Conservation (phyloP, 148 eudicot genomes). For the Rhododendron ferrugineum region DNA sequence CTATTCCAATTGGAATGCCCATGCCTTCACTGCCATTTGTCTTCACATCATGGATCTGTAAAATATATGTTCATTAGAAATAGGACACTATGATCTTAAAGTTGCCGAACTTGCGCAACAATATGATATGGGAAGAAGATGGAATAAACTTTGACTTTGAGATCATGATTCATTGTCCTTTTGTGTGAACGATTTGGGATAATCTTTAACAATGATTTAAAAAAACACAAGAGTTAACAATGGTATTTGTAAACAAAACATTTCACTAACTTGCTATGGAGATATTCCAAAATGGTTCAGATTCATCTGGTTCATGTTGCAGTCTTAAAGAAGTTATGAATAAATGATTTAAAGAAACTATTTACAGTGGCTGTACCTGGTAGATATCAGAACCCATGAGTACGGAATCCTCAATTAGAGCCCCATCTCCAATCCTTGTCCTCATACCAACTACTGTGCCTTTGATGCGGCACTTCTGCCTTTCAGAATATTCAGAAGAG, state of each 20-base stretch:
- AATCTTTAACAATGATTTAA: neutral
- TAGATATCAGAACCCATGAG: conserved; percentile 77
- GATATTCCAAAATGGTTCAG: neutral
- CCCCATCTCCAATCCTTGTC: conserved; percentile 53
- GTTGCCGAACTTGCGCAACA: neutral
- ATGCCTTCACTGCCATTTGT: conserved; percentile 17
- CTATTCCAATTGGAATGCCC: conserved; percentile 58
- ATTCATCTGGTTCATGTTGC: neutral
- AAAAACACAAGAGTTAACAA: neutral
- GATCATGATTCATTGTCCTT: neutral
- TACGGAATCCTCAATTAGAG: conserved; percentile 58
- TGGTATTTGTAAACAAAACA: neutral
- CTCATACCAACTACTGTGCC: conserved; percentile 61
- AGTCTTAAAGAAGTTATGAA: neutral
- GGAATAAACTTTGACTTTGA: neutral
- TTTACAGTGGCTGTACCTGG: conserved; percentile 34
- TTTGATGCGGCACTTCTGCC: conserved; percentile 66
- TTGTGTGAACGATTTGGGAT: neutral
- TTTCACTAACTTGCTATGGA: neutral
- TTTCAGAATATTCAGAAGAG: conserved; percentile 17
- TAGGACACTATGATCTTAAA: neutral
- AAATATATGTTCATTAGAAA: neutral
- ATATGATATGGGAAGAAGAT: neutral
- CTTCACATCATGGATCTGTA: conserved; percentile 35
- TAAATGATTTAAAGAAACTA: neutral